phyloP scores from a whole-genome alignment of 2,329 filamentous ascomycete genomes.

The Xylaria arbuscula region DNA sequence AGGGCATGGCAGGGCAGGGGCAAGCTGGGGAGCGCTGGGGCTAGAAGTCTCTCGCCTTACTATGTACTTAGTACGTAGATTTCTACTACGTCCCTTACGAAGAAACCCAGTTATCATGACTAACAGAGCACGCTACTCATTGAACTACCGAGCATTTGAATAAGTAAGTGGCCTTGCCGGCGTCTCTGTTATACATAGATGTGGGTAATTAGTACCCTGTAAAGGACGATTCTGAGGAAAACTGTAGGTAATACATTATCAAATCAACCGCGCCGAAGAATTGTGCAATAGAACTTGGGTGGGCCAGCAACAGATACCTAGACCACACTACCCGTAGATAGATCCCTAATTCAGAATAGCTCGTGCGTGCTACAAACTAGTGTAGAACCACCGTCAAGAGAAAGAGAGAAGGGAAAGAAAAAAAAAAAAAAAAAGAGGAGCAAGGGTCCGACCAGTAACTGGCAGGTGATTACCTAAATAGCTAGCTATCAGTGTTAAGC shows the following conservation, averaged over 20 bases:
- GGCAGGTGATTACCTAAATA: background rate
- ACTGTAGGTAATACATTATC: background rate
- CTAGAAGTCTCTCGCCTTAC: conserved; percentile 19
- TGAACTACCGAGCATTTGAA: background rate
- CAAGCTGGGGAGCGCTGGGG: conserved; percentile 30
- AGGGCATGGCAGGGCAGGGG: conserved; percentile 31
- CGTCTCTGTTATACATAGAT: background rate
- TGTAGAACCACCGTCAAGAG: conserved; percentile 10
- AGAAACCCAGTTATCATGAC: background rate
- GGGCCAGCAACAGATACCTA: background rate
- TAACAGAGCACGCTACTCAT: background rate
- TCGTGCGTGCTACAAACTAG: conserved; percentile 1
- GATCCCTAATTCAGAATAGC: conserved; percentile 15
- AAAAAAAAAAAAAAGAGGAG: conserved; percentile 1
- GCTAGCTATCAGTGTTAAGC: background rate
- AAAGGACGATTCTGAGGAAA: background rate
- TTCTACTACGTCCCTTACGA: no score
- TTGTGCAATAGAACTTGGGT: conserved; percentile 14
- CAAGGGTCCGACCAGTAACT: conserved; percentile 1
- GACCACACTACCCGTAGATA: background rate
- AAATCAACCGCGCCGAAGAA: conserved; percentile 22
- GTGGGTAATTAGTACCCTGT: background rate
- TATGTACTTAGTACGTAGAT: no score
- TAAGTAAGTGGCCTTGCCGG: background rate
- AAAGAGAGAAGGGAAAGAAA: background rate